Conservation (phyloP, 768 basidiomycete species). For the Pleurotus eryngii region DNA sequence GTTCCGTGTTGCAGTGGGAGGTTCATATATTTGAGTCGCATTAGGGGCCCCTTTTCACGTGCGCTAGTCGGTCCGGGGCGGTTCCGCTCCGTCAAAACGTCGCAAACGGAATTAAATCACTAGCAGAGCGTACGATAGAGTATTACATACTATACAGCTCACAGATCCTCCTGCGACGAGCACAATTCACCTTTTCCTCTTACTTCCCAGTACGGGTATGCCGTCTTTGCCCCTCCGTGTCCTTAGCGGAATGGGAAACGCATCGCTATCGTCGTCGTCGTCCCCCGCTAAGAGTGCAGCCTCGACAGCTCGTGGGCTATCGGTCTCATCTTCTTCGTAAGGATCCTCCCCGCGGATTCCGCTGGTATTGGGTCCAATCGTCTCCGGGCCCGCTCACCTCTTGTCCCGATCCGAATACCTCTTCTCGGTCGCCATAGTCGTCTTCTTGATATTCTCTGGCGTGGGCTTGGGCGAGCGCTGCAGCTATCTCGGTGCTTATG, state of each 20-base stretch:
- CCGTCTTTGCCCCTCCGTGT: slow-evolving; percentile 61
- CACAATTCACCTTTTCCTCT: slow-evolving; percentile 58
- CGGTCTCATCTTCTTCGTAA: slow-evolving; percentile 11
- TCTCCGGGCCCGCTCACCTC: slow-evolving; percentile 46
- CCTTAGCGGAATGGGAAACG: slow-evolving; percentile 71
- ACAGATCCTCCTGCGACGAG: not conserved
- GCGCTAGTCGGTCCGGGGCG: not conserved
- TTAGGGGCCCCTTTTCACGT: slow-evolving; percentile 9
- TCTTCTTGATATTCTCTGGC: slow-evolving; percentile 57
- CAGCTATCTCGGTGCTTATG: slow-evolving; percentile 78
- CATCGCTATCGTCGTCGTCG: slow-evolving; percentile 71
- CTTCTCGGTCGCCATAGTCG: slow-evolving; percentile 50
- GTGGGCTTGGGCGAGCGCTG: slow-evolving; percentile 73
- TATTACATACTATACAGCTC: too few species aligned
- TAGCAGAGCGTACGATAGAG: not conserved
- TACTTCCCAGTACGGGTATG: slow-evolving; percentile 45
- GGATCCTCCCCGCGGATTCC: slow-evolving; percentile 49
- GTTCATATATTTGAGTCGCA: not conserved
- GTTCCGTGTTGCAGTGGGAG: slow-evolving; percentile 5
- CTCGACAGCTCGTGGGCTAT: not conserved
- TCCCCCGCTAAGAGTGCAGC: slow-evolving; percentile 26
- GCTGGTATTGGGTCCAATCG: slow-evolving; percentile 58
- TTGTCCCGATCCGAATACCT: slow-evolving; percentile 48
- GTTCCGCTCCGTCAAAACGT: not conserved
- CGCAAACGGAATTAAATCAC: not conserved